A percentile compares a stretch with the other conserved stretches of the same genome.
These are phyloP conservation scores for Globisporangium irregulare DNA, from an alignment of 352 stramenopile genomes.

Conservation along the genomic window DNA sequence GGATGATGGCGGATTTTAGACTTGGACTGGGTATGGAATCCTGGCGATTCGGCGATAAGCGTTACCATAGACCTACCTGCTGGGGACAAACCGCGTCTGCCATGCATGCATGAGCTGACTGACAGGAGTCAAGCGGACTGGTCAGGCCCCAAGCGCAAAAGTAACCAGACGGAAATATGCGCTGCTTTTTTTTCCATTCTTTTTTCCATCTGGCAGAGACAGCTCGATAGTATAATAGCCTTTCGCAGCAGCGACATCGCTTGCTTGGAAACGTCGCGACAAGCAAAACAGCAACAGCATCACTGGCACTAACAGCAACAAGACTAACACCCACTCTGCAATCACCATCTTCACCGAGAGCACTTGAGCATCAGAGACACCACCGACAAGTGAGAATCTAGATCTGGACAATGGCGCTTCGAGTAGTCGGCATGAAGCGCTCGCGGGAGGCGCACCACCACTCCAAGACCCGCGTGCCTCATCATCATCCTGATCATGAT, in stretches of 20 bases:
- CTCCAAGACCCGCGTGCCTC: neutral
- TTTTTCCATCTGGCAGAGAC: slow-evolving; percentile 7
- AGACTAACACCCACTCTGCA: neutral
- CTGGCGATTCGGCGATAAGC: neutral
- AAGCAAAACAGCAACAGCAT: too few relatives aligned
- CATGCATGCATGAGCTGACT: neutral
- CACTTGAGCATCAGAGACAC: too few relatives aligned
- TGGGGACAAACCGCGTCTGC: neutral
- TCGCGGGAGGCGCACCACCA: slow-evolving; percentile 11
- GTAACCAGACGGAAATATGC: slow-evolving; percentile 1
- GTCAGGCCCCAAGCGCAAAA: neutral
- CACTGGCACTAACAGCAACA: neutral
- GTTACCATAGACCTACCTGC: neutral
- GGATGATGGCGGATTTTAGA: slow-evolving; percentile 7
- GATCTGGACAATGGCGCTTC: slow-evolving; percentile 9
- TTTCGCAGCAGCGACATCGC: neutral
- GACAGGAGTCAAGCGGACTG: neutral
- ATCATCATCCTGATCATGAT: neutral
- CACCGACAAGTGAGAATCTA: neutral
- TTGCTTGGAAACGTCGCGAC: neutral
- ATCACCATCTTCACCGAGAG: neutral
- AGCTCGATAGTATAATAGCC: neutral
- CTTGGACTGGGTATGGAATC: slow-evolving; percentile 10
- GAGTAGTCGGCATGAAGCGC: slow-evolving; percentile 19
- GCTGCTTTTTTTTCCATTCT: slow-evolving; percentile 9